Base-by-base conservation (phyloP, 2,329 filamentous ascomycete genomes). In the Onygena corvina region DNA sequence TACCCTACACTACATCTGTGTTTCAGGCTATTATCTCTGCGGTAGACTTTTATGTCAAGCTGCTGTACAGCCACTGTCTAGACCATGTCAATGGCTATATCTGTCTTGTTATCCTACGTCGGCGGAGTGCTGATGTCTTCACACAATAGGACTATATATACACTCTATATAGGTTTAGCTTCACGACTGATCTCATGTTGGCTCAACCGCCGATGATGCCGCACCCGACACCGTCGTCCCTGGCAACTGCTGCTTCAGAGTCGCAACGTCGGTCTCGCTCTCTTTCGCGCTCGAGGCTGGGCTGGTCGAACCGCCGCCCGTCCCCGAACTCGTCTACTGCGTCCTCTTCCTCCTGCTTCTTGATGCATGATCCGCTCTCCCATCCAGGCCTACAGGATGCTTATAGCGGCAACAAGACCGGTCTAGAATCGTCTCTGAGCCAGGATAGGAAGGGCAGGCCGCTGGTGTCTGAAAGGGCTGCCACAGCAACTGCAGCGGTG, bases 181-280 rank as follows among this genome's bases (percentile, higher is more conserved):
- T 5, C 33, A 42, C n/a, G 14, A 46, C 11, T 31, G 44, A 23
- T 46, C 27, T 33, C 25, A 46, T 46, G 44, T 16, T 46, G 30
- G 44, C 44, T 11, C 44, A 34, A 46, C 27, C 44, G 12, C 27
- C 44, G 20, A 46, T 31, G 27, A 34, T 46, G 44, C 44, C 30
- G 21, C 30, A 31, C 27, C 44, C 44, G 27, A 46, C 44, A 30
- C 33, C 44, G n/a, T 34, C 44, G 36, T 42, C 36, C 20, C 36
- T 42, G 36, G 20, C 36, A 42, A 42, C 36, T 14, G 21, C 36
- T 30, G 27, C 30, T 25, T 47, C 46, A 33, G 46, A 27, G 46
- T 20, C 46, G n/a, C 35, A 47, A 47, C 46, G 46, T 12, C 35
- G 46, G 31, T 47, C 46, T 27, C 46, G 46, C 27, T 47, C 46